A percentile compares a stretch with the other conserved stretches of the same genome.
Conservation (phyloP, 495 filamentous ascomycete genomes). For the Thozetella sp. region DNA sequence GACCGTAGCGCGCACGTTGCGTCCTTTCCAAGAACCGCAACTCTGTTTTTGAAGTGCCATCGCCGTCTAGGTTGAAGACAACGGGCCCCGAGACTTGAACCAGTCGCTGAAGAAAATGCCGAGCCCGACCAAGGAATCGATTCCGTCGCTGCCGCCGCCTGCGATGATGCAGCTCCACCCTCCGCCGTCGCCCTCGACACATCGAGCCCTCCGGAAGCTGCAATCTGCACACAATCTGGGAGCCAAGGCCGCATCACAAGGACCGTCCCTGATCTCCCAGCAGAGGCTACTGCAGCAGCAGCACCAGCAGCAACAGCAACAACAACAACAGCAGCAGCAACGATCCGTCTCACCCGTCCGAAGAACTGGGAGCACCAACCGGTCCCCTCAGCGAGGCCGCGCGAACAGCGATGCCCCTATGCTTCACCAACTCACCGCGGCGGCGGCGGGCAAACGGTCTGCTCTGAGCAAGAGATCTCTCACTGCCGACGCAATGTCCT, state of each 20-base stretch:
- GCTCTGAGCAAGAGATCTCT: constrained; percentile 56
- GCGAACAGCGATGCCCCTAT: constrained; percentile 73
- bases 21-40: neutral
- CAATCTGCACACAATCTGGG: constrained; percentile 60
- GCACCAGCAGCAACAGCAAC: constrained; percentile 21
- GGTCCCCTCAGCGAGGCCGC: constrained; percentile 60
- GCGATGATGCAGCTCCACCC: constrained; percentile 27
- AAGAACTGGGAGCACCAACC: constrained; percentile 39
- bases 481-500: constrained; percentile 60
- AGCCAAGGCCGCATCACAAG: constrained; percentile 31
- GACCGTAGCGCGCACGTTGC: neutral
- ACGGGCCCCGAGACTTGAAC: constrained; percentile 16
- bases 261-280: constrained; percentile 52
- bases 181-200: constrained; percentile 32
- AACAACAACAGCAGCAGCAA: constrained; percentile 21
- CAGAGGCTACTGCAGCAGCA: constrained; percentile 41
- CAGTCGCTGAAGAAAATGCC: constrained; percentile 31
- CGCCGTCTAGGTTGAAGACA: neutral
- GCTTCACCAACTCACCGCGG: constrained; percentile 30
- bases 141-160: constrained; percentile 19
- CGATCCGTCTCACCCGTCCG: constrained; percentile 14
- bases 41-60: neutral
- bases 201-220: constrained; percentile 53
- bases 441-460: constrained; percentile 43
- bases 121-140: constrained; percentile 34